Percentiles rank a stretch among this genome's conserved stretches.
Evolutionary conservation across 106 monocot genomes (phyloP).

Genomic region (Triglochin maritima): DNA sequence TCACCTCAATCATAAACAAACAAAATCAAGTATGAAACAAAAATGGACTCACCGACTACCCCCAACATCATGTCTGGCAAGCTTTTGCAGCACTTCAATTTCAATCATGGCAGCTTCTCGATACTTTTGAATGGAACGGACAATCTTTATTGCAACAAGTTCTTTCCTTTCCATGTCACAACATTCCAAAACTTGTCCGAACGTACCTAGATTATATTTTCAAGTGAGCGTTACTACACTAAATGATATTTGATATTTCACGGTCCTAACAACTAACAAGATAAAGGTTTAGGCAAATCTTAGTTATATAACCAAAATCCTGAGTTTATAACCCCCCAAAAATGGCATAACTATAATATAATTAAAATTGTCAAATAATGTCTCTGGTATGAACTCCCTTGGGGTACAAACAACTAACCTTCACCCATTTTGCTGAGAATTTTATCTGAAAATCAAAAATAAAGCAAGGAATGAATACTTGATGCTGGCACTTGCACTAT

Average conservation of each 20-base stretch:
- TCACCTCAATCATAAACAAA: slow-evolving; percentile 20
- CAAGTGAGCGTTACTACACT: background rate
- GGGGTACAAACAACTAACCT: slow-evolving; percentile 43
- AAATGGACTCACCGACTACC: slow-evolving; percentile 49
- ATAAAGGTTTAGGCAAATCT: too few relatives aligned
- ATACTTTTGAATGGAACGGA: slow-evolving; percentile 80
- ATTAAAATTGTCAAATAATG: too few relatives aligned
- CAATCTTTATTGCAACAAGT: slow-evolving; percentile 84
- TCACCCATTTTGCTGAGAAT: slow-evolving; percentile 98
- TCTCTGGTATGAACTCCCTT: too few relatives aligned
- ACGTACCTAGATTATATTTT: slow-evolving; percentile 47
- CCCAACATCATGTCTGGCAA: slow-evolving; percentile 63
- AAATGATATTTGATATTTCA: background rate
- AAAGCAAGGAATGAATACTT: background rate
- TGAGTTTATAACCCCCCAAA: too few relatives aligned
- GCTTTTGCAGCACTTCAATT: slow-evolving; percentile 83
- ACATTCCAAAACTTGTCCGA: slow-evolving; percentile 95
- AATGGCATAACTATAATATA: too few relatives aligned
- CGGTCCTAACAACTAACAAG: too few relatives aligned
- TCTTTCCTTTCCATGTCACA: slow-evolving; percentile 79
- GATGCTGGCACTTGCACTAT: background rate
- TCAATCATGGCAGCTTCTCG: slow-evolving; percentile 96
- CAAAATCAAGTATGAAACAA: background rate
- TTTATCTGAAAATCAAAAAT: slow-evolving; percentile 45
- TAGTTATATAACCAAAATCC: too few relatives aligned